Evolutionary conservation across 2,329 filamentous ascomycete genomes (phyloP), one percentile per base, ranked within the genome.

Genomic region (Cadophora malorum): DNA sequence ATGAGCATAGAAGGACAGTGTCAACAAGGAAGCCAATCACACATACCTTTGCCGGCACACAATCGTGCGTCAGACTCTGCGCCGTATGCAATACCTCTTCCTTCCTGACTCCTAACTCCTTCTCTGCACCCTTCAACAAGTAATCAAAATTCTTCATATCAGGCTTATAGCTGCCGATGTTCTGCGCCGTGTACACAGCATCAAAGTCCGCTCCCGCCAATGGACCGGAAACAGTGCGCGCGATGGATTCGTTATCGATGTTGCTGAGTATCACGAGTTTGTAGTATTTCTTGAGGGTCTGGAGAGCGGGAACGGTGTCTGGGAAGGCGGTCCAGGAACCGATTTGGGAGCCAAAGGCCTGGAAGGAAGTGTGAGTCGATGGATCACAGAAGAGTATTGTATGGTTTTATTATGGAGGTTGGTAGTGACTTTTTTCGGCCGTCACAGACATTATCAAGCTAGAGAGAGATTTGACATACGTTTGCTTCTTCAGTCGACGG

Each of bases 91-190:
- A 74, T 8, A 92, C 81, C 72, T 86, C 76, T 0, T 79, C 79
- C 71, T 85, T 86, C 60, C 81, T 78, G 0, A 90, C 76, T 0
- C 85, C 86, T 71, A 90, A 86, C 28, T 83, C 81, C 0, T 79
- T 74, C 74, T 84, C 69, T 1, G 86, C 83, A 53, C 84, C 80
- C 19, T 79, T 76, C 4, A 92, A 74, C 82, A 93, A 83, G 74
- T 88, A 87, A 65, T 87, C 83, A 67, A 93, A 93, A 70, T 92
- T 92, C 58, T 80, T 79, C 49, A 81, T 74, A 71, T 88, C 83
- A 0, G 91, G 91, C 79, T 93, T 93, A 76, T 92, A 93, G 21
- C 82, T 84, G 0, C 90, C 90, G 21, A 93, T 85, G 35, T 91
- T 87, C 76, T 92, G 81, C 0, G 90, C 91, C 0, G 89, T 92